These are phyloP conservation scores for Talaromyces wortmannii DNA, from an alignment of 495 filamentous ascomycete species.

Conservation along the genomic window DNA sequence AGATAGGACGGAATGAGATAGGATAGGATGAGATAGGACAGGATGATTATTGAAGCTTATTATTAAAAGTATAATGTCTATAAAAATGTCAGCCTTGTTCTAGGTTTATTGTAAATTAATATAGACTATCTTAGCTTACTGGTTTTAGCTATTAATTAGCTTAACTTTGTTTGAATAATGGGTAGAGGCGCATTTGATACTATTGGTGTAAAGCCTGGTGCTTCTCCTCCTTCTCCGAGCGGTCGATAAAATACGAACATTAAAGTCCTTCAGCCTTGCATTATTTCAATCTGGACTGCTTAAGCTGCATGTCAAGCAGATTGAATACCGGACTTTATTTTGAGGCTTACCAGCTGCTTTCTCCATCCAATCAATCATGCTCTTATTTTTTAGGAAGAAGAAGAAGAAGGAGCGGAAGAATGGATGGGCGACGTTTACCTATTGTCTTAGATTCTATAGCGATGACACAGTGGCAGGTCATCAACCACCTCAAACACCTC, in stretches of 20 bases:
- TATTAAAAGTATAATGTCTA: background rate
- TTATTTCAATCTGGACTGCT: background rate
- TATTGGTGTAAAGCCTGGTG: slow-evolving; percentile 49
- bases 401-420: no score
- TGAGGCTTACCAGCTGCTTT: no score
- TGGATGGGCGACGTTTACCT: no score
- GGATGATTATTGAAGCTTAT: background rate
- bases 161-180: slow-evolving; percentile 38
- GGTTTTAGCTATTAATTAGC: background rate
- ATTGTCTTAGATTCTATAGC: no score
- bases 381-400: no score
- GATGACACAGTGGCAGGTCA: no score
- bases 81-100: background rate
- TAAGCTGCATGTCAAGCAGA: background rate
- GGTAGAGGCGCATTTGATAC: slow-evolving; percentile 53
- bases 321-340: background rate
- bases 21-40: background rate
- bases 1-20: no score
- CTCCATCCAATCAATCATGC: background rate
- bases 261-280: background rate
- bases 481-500: no score
- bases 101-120: background rate
- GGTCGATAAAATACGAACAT: background rate
- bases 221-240: slow-evolving; percentile 32
- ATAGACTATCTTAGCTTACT: background rate